Evolutionary conservation across 371 early-diverging fungal species (phyloP), one percentile per base, ranked within the genome.

Genomic region (Paraphysoderma sedebokerense): DNA sequence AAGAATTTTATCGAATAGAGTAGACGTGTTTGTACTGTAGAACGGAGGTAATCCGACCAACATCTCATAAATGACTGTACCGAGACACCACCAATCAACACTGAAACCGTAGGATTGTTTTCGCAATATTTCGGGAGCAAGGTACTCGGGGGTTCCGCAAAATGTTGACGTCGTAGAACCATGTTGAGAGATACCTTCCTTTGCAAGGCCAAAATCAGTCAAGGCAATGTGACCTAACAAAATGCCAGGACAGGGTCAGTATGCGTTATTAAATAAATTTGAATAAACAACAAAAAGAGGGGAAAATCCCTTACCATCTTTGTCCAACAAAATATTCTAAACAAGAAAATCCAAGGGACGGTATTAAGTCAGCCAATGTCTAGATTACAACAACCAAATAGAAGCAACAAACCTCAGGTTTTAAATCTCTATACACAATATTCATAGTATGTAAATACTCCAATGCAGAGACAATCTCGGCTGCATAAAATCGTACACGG

Each of bases 1-100:
- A 31, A 70, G 59, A 48, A 77, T 80, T 56, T 71, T 72, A 50
- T 73, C 66, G 56, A 72, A 76, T 33, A 75, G 66, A 0, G 58
- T 60, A 26, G 52, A 53, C 4, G 59, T 59, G 40, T 74, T 68
- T 15, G 60, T 57, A 26, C 64, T 62, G 26, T 70, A 75, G 63
- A 77, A 81, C 1, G 81, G 81, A 4, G 81, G 74, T 4, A 64
- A 51, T 12, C 81, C 81, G 13, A 65, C 62, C 19, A 76, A 55
- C 61, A 85, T 68, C 59, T 85, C 83, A 53, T 79, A 85, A 19
- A 85, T 48, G 29, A 83, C 53, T 26, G 82, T 74, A n/a, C 83
- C 88, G 23, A 83, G 59, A 2, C 79, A 70, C 81, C 84, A 87
- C 77, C 85, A 80, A 61, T 87, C 88, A 2, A 77, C 77, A 0